Conservation (phyloP, 495 filamentous ascomycete species). For the Penicillium pancosmium region DNA sequence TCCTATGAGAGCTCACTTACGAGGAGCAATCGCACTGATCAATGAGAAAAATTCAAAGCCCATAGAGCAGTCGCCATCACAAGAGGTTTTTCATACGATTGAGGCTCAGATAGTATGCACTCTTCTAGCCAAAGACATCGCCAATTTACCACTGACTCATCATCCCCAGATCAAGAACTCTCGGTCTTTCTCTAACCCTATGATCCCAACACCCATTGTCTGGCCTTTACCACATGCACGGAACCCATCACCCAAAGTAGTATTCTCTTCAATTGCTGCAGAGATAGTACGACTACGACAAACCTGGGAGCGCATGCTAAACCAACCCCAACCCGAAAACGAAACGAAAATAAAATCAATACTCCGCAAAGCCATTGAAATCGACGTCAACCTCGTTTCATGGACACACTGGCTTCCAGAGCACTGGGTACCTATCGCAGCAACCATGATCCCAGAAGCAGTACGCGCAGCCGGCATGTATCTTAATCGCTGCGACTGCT, state of each 20-base stretch:
- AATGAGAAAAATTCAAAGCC: constrained; percentile 26
- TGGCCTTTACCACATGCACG: constrained; percentile 30
- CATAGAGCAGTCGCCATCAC: constrained; percentile 17
- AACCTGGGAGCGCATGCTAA: constrained; percentile 25
- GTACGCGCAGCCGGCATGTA: constrained; percentile 44
- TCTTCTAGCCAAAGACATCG: background rate
- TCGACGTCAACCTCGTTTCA: constrained; percentile 31
- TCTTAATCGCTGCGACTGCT: constrained; percentile 59
- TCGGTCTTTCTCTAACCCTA: constrained; percentile 21
- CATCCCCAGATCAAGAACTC: constrained; percentile 31
- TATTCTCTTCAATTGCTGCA: constrained; percentile 29
- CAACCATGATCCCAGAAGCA: constrained; percentile 37
- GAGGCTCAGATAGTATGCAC: constrained; percentile 38
- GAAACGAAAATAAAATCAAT: constrained; percentile 19
- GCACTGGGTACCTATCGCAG: constrained; percentile 34
- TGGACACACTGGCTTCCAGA: constrained; percentile 35
- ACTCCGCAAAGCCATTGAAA: constrained; percentile 27
- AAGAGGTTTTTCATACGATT: constrained; percentile 29
- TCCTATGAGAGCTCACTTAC: constrained; percentile 33
- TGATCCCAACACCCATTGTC: constrained; percentile 30
- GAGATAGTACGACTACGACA: constrained; percentile 33
- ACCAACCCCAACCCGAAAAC: background rate
- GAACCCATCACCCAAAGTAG: constrained; percentile 20
- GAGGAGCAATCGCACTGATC: constrained; percentile 39
- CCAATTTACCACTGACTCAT: background rate